phyloP scores from a whole-genome alignment of 1,284 basidiomycete genomes.

The Malassezia japonica region DNA sequence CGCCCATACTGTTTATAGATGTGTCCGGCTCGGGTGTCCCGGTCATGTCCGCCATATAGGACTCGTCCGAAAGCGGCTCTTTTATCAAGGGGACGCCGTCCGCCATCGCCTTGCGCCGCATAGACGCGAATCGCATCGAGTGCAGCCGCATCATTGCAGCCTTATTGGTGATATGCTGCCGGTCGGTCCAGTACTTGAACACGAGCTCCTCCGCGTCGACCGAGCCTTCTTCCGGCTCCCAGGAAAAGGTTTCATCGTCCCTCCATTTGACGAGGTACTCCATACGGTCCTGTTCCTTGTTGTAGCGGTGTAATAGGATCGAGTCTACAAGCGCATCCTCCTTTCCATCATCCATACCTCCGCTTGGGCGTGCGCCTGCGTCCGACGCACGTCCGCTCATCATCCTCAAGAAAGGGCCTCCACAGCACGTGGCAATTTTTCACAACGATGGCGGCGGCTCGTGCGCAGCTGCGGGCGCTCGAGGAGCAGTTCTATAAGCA shows the following conservation, averaged over 20 bases:
- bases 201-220: constrained; percentile 9
- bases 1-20: too few relatives aligned
- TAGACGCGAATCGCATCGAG: too few relatives aligned
- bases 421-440: too few relatives aligned
- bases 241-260: neutral
- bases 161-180: neutral
- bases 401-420: too few relatives aligned
- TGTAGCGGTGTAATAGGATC: constrained; percentile 3
- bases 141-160: neutral
- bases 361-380: neutral
- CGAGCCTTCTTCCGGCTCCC: constrained; percentile 10
- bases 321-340: constrained; percentile 7
- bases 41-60: too few relatives aligned
- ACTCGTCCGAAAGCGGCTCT: too few relatives aligned
- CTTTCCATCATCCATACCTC: neutral
- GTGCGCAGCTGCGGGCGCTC: constrained; percentile 13
- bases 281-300: neutral
- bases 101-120: too few relatives aligned
- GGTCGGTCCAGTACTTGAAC: constrained; percentile 6
- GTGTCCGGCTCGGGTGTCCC: too few relatives aligned
- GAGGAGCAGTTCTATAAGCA: constrained; percentile 15
- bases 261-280: constrained; percentile 12
- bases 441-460: neutral
- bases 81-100: too few relatives aligned
- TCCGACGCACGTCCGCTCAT: neutral